Conservation (phyloP, 2,329 filamentous ascomycete species). For the Sclerotinia spermophila region DNA sequence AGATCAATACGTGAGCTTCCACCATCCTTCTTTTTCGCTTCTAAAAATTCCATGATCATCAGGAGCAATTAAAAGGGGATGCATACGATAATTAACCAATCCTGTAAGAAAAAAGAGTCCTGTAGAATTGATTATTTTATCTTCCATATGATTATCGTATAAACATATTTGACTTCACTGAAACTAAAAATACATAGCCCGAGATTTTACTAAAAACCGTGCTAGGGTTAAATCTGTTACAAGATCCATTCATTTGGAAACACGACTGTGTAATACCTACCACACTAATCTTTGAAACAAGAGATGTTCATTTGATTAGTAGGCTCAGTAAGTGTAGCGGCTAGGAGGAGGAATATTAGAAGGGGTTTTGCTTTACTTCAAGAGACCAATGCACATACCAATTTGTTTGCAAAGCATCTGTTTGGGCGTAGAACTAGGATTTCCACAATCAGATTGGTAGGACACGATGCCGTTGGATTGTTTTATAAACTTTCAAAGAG, state of each 20-base stretch:
- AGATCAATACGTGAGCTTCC: neutral
- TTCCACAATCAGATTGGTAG: neutral
- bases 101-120: neutral
- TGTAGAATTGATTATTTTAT: neutral
- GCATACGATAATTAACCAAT: neutral
- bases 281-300: conserved; percentile 9
- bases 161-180: neutral
- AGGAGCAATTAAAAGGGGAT: neutral
- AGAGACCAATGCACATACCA: neutral
- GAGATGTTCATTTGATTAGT: conserved; percentile 10
- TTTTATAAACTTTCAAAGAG: neutral
- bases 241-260: conserved; percentile 14
- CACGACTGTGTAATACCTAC: neutral
- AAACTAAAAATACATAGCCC: neutral
- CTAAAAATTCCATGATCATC: neutral
- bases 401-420: conserved; percentile 1
- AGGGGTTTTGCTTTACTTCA: neutral
- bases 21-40: neutral
- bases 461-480: neutral
- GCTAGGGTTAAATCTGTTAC: conserved; percentile 11
- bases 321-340: neutral
- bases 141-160: neutral
- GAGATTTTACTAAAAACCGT: conserved; percentile 3
- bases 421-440: neutral
- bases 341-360: neutral